phyloP scores from a whole-genome alignment of 78 protist species.

The Reticulomyxa filosa region DNA sequence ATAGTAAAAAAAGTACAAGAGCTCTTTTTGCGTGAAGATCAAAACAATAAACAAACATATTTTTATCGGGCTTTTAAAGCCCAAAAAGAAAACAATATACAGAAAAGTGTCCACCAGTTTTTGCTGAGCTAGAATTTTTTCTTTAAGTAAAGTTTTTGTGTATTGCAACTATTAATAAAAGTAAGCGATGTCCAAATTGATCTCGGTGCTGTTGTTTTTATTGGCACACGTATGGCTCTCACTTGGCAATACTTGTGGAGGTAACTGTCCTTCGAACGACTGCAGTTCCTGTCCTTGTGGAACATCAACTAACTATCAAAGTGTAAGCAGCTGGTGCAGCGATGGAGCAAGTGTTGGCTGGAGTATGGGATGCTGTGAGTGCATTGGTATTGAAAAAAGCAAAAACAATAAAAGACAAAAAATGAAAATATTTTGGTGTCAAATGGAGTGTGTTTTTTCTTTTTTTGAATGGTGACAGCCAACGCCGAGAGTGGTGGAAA shows the following conservation, averaged over 20 bases:
- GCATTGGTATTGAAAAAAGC: not conserved
- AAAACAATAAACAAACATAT: no score
- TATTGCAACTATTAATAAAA: no score
- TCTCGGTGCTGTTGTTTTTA: no score
- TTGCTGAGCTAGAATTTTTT: no score
- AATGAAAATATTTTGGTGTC: not conserved
- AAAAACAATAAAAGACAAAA: not conserved
- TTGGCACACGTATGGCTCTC: no score
- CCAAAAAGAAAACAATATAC: no score
- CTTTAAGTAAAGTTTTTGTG: no score
- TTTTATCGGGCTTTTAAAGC: no score
- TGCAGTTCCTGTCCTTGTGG: not conserved
- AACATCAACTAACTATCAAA: not conserved
- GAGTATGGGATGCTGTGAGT: not conserved
- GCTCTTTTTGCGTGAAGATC: no score
- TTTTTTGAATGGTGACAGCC: not conserved
- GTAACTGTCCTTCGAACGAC: not conserved
- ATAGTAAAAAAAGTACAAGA: no score
- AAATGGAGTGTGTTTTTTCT: not conserved
- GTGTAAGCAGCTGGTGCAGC: not conserved
- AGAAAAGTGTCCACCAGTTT: no score
- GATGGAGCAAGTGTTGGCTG: not conserved
- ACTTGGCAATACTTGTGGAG: not conserved
- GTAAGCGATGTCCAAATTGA: no score
- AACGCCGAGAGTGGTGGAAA: not conserved